Percentiles rank a stretch among this genome's conserved stretches.
Conservation (phyloP, 306 rosid species). For the Canavalia ensiformis region DNA sequence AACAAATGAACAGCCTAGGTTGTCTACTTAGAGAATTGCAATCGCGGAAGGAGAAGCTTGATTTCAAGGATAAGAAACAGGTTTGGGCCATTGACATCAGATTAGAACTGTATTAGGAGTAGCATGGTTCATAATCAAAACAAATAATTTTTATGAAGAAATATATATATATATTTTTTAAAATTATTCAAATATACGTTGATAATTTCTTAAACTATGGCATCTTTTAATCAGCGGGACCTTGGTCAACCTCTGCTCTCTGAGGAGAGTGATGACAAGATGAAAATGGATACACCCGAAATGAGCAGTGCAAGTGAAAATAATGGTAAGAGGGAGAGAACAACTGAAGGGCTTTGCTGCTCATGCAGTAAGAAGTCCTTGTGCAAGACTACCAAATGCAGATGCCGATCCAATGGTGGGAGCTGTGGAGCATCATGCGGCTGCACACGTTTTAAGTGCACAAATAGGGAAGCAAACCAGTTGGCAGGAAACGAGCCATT, state of each 20-base stretch:
- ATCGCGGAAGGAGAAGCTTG: slow-evolving; percentile 62
- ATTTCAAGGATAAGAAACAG: slow-evolving; percentile 58
- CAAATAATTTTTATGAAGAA: not conserved
- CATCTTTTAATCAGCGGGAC: slow-evolving; percentile 57
- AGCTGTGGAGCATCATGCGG: slow-evolving; percentile 87
- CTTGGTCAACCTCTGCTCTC: slow-evolving; percentile 55
- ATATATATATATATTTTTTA: not conserved
- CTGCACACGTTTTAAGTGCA: slow-evolving; percentile 73
- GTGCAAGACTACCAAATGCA: slow-evolving; percentile 91
- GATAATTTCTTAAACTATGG: slow-evolving; percentile 31
- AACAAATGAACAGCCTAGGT: slow-evolving; percentile 66
- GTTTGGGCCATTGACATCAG: slow-evolving; percentile 58
- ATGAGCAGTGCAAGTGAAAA: slow-evolving; percentile 49
- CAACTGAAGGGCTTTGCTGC: slow-evolving; percentile 68
- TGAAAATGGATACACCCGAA: slow-evolving; percentile 52
- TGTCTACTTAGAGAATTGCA: slow-evolving; percentile 68
- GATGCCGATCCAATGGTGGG: slow-evolving; percentile 81
- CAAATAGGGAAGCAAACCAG: slow-evolving; percentile 65
- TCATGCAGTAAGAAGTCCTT: slow-evolving; percentile 80
- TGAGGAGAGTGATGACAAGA: slow-evolving; percentile 57
- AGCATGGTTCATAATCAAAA: slow-evolving; percentile 5
- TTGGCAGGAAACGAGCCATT: slow-evolving; percentile 46
- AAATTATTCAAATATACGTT: not conserved
- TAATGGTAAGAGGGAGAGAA: slow-evolving; percentile 49
- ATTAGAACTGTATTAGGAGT: slow-evolving; percentile 21